Conservation (phyloP, 768 basidiomycete genomes). For the Phlegmacium glaucopus region DNA sequence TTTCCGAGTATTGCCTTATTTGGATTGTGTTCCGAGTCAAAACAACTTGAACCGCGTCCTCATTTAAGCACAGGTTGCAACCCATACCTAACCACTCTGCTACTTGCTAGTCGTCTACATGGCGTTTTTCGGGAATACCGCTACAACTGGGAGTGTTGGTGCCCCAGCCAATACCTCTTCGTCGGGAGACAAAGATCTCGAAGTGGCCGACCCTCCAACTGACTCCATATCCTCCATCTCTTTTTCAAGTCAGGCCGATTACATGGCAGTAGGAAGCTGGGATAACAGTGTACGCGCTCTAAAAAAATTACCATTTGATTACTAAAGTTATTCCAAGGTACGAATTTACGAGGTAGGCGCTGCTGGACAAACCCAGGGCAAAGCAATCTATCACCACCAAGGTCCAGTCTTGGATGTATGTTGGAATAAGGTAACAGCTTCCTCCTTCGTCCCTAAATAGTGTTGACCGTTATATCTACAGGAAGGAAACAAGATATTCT, state of each 20-base stretch:
- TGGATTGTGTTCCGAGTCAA: no score
- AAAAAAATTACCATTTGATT: background rate
- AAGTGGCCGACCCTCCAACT: constrained; percentile 73
- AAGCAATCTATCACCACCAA: constrained; percentile 89
- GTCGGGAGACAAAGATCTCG: constrained; percentile 69
- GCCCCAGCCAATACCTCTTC: constrained; percentile 33
- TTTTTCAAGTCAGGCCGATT: constrained; percentile 84
- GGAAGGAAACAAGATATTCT: constrained; percentile 90
- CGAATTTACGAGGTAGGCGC: constrained; percentile 88
- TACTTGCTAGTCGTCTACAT: constrained; percentile 10
- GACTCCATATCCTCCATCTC: constrained; percentile 86
- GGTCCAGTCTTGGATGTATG: constrained; percentile 85
- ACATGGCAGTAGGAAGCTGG: constrained; percentile 93
- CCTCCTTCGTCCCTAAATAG: no score
- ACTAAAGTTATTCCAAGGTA: constrained; percentile 50
- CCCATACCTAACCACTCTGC: background rate
- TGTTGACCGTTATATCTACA: constrained; percentile 24
- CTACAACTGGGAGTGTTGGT: constrained; percentile 22
- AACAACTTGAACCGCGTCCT: no score
- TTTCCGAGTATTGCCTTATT: no score
- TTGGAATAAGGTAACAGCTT: constrained; percentile 80
- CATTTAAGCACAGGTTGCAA: no score
- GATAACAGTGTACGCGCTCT: constrained; percentile 74
- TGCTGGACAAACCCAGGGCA: constrained; percentile 78
- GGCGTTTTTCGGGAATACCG: constrained; percentile 37